Evolutionary conservation across 2,329 filamentous ascomycete species (phyloP).

Genomic region (Fusarium austroafricanum): DNA sequence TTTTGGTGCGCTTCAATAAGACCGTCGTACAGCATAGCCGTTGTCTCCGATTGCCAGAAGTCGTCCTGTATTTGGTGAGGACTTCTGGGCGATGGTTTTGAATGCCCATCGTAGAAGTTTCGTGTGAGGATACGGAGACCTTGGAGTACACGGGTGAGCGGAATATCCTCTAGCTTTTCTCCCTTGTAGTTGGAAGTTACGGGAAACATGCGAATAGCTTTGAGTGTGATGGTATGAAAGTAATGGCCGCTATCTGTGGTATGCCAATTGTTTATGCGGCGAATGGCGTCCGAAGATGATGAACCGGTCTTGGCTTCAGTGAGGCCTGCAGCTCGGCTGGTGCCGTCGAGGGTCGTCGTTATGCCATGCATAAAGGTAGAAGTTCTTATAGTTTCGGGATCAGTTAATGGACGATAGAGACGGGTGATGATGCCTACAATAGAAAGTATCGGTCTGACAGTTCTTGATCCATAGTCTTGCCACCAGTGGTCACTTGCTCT

Average conservation of each 20-base stretch:
- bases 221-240: too few relatives aligned
- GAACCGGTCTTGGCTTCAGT: too few relatives aligned
- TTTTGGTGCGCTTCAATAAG: conserved; percentile 1
- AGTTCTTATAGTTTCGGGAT: not conserved
- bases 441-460: conserved; percentile 13
- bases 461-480: conserved; percentile 9
- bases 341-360: not conserved
- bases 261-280: conserved; percentile 7
- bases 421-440: not conserved
- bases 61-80: not conserved
- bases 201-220: too few relatives aligned
- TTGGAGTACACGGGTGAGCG: not conserved
- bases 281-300: too few relatives aligned
- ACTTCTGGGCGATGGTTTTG: not conserved
- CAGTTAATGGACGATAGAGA: accelerated
- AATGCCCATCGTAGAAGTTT: not conserved
- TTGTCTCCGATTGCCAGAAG: conserved; percentile 17
- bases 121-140: not conserved
- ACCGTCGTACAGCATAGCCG: too few relatives aligned
- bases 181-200: conserved; percentile 3
- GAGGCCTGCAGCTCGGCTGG: not conserved
- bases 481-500: accelerated
- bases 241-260: not conserved
- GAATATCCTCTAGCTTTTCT: not conserved
- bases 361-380: conserved; percentile 7